phyloP scores from a whole-genome alignment of 2,329 filamentous ascomycete species.

The Verticillium zaregamsianum region DNA sequence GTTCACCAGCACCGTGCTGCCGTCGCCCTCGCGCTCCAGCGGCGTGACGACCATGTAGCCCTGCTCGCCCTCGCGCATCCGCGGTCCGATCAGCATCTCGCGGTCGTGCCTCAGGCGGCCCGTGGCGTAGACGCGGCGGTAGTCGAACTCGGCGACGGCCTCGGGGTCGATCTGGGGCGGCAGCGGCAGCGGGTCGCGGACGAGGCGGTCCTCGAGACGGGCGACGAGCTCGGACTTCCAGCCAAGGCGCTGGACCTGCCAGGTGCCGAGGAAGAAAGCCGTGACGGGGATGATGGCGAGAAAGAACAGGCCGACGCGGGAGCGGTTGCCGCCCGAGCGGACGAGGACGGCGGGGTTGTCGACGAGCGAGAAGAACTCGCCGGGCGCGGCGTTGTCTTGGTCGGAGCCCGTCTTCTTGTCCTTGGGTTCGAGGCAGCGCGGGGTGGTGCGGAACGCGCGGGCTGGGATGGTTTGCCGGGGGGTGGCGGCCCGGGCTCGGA shows the following conservation, averaged over 20 bases:
- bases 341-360: slow-evolving; percentile 82
- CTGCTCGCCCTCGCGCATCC: slow-evolving; percentile 82
- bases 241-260: slow-evolving; percentile 88
- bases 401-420: slow-evolving; percentile 24
- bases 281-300: slow-evolving; percentile 87
- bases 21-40: slow-evolving; percentile 62
- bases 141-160: slow-evolving; percentile 88
- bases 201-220: slow-evolving; percentile 84
- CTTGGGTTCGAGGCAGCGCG: slow-evolving; percentile 27
- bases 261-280: slow-evolving; percentile 84
- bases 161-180: slow-evolving; percentile 77
- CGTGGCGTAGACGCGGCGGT: slow-evolving; percentile 72
- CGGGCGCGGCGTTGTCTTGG: slow-evolving; percentile 62
- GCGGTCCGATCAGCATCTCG: slow-evolving; percentile 94
- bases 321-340: slow-evolving; percentile 55
- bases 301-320: slow-evolving; percentile 78
- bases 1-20: slow-evolving; percentile 76
- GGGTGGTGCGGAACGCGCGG: slow-evolving; percentile 10
- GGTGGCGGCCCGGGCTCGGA: neutral
- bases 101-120: slow-evolving; percentile 79
- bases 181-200: slow-evolving; percentile 79
- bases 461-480: neutral
- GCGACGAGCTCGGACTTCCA: slow-evolving; percentile 95
- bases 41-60: slow-evolving; percentile 92
- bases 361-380: slow-evolving; percentile 74